Base-by-base conservation (phyloP, 257 asterid genomes). In the Gardenia jasminoides region DNA sequence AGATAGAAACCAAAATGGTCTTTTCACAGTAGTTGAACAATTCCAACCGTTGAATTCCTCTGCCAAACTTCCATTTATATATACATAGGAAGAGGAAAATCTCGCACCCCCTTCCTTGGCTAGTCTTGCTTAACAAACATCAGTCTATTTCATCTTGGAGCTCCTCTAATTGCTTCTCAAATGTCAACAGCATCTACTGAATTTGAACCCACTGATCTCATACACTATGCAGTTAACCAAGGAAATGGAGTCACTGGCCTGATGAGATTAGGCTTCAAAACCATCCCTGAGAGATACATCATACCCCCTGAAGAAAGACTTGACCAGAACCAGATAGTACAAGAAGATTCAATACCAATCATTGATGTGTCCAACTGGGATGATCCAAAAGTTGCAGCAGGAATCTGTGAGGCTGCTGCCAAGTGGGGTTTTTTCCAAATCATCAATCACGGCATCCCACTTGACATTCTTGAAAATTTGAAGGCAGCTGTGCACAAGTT, bases 191-290 rank as follows among this genome's bases (percentile, higher is more conserved):
- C 82, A 62, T 17, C 78, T 36, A 2, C 26, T 17, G 78, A 85
- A 44, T 1, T 31, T 17, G 78, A 85, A 77, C 44, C 78, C 19
- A 72, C 70, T 77, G 83, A 85, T 26, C 83, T 88, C 71, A 73
- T 86, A 39, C 88, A 86, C 75, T 90, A 82, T 78, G 75, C 83
- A 0, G 78, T 86, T 33, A 80, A 71, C 72, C 75, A 83, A 67
- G 91, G 92, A 70, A 83, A 90, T 74, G 92, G 88, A 24, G 87
- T 86, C 0, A 86, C 75, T 59, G 94, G 92, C 16, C 91, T 88
- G 43, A 83, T 84, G 10, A 76, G 84, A 52, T 31, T 82, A 48
- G 83, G 67, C 81, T 84, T 88, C n/a, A 20, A 84, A 62, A 46
- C 70, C 20, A 59, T 88, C 65, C 91, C 91, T 56, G 4, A 81